Base-by-base conservation (phyloP, 768 basidiomycete species). In the Tylopilus subfusipes region DNA sequence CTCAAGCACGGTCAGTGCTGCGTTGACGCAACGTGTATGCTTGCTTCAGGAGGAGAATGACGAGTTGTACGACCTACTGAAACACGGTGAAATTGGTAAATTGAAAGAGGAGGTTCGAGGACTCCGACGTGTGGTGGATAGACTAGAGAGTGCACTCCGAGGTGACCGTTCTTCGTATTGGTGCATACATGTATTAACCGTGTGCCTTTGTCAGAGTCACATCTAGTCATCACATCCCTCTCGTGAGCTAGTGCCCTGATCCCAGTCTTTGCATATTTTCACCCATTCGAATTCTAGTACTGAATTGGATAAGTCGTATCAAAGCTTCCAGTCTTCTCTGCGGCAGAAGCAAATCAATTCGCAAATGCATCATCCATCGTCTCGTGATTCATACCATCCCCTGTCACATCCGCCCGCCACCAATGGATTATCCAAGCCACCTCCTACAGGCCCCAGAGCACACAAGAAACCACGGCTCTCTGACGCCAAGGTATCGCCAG, bases 21-120 rank as follows among this genome's bases (percentile, higher is more conserved):
- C 90, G 0, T 77, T 93, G 53, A 86, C 82, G 0, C 90, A 92
- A 63, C 78, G 88, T 44, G 80, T 82, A 25, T 82, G 82, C 45
- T 69, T 85, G 18, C 73, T 93, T 11, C 91, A 93, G 66, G 86
- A 91, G 52, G 91, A 93, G 69, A 93, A 93, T 55, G 90, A 93
- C 60, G 91, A 93, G 58, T 69, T 93, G 18, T 93, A 93, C 66
- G 81, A 84, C 46, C 72, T 93, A 11, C 71, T 93, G 52, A 86
- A 82, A 67, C 75, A 75, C 24, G 82, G 86, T 38, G 90, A 93
- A 70, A 87, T 88, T 0, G 90, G 90, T 5, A 84, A 81, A 66
- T 66, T 93, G 57, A 90, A 90, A 67, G 91, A 92, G 64, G 88
- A 93, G 67, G 87, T 87, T 12, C 80, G 82, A 45, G 82, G 82